A percentile compares a stretch with the other conserved stretches of the same genome.
These are phyloP conservation scores for Telopea speciosissima DNA, from an alignment of 177 flowering plant species.

Conservation along the genomic window DNA sequence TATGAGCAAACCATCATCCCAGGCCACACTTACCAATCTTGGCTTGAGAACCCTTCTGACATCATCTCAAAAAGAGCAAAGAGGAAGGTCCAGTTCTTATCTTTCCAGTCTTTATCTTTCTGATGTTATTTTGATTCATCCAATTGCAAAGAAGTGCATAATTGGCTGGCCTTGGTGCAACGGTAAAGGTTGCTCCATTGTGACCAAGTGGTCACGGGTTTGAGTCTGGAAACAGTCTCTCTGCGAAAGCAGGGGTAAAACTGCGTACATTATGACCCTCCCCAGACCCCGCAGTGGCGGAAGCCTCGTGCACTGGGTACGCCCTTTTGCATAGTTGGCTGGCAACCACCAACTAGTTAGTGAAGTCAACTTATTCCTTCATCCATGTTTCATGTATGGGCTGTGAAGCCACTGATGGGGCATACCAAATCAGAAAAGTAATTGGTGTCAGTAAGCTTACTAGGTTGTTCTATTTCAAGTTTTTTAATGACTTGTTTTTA, in stretches of 20 bases:
- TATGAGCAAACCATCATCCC: constrained; percentile 69
- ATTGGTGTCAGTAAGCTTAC: not conserved
- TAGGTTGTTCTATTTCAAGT: not conserved
- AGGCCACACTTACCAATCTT: constrained; percentile 58
- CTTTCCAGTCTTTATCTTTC: too few relatives aligned
- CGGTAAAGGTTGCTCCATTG: too few relatives aligned
- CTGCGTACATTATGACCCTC: too few relatives aligned
- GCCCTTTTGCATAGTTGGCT: not conserved
- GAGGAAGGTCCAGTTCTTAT: constrained; percentile 37
- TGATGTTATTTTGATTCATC: too few relatives aligned
- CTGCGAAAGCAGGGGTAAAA: too few relatives aligned
- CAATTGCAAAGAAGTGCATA: not conserved
- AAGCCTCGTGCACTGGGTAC: too few relatives aligned
- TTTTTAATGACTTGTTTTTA: not conserved
- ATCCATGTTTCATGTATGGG: not conserved
- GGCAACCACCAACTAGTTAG: not conserved
- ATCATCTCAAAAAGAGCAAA: constrained; percentile 48
- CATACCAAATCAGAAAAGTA: not conserved
- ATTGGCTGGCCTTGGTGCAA: not conserved
- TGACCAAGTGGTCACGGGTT: too few relatives aligned
- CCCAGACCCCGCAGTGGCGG: too few relatives aligned
- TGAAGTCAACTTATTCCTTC: not conserved
- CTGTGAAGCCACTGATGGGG: not conserved
- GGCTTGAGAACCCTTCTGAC: constrained; percentile 72
- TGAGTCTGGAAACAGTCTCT: too few relatives aligned